These are phyloP conservation scores for Pulveroboletus sp. DNA, from an alignment of 768 basidiomycete species.

Conservation along the genomic window DNA sequence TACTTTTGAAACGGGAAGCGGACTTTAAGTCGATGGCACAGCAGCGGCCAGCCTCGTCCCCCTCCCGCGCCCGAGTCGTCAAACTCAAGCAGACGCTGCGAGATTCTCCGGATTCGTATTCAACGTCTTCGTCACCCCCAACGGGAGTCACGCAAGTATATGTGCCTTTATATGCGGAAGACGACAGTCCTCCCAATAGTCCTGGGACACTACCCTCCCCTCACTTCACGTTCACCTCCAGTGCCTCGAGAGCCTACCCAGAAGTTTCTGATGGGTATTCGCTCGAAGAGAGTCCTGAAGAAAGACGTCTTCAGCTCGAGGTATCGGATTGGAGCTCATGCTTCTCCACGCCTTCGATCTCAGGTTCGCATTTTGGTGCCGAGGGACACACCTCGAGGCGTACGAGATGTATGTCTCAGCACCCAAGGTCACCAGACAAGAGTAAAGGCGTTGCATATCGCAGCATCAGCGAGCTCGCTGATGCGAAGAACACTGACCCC, in stretches of 20 bases:
- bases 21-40: not conserved
- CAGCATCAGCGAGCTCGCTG: slow-evolving; percentile 16
- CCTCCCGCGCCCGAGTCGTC: slow-evolving; percentile 1
- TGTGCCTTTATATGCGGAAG: slow-evolving; percentile 13
- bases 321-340: slow-evolving; percentile 7
- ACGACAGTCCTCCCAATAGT: slow-evolving; percentile 9
- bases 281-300: not conserved
- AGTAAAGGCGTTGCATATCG: slow-evolving; percentile 20
- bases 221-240: slow-evolving; percentile 16
- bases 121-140: slow-evolving; percentile 23
- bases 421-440: slow-evolving; percentile 3
- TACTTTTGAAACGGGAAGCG: not conserved
- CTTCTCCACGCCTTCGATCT: slow-evolving; percentile 1
- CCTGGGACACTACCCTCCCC: slow-evolving; percentile 10
- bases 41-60: not conserved
- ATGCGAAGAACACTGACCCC: slow-evolving; percentile 15
- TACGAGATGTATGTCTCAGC: slow-evolving; percentile 8
- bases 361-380: slow-evolving; percentile 5
- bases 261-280: not conserved
- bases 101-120: slow-evolving; percentile 7
- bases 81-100: slow-evolving; percentile 9
- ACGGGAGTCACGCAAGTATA: slow-evolving; percentile 23
- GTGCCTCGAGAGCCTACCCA: slow-evolving; percentile 18
- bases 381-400: slow-evolving; percentile 8
- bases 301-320: not conserved